These are phyloP conservation scores for Colletotrichum sansevieriae DNA, from an alignment of 2,329 filamentous ascomycete species.

Conservation along the genomic window DNA sequence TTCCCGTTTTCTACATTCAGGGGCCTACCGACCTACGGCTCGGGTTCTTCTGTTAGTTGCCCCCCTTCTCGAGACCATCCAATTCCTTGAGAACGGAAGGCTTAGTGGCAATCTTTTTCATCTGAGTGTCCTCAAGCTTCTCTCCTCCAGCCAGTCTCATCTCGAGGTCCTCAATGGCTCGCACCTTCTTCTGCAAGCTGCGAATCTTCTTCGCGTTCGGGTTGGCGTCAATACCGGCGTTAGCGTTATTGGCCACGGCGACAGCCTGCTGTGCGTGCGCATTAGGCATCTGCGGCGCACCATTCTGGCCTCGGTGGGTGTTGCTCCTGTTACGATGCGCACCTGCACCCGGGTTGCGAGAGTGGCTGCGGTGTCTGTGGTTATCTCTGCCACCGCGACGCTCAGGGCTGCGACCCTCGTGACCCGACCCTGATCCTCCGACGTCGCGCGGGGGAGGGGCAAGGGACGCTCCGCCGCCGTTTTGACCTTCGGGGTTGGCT, in stretches of 20 bases:
- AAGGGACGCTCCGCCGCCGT: conserved; percentile 61
- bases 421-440: conserved; percentile 41
- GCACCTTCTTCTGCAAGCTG: conserved; percentile 94
- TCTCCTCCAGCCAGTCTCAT: conserved; percentile 95
- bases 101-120: conserved; percentile 98
- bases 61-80: conserved; percentile 62
- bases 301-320: conserved; percentile 57
- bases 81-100: conserved; percentile 86
- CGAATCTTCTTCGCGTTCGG: conserved; percentile 96
- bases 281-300: conserved; percentile 41
- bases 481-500: conserved; percentile 63
- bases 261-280: conserved; percentile 46
- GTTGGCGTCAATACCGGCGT: conserved; percentile 59
- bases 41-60: conserved; percentile 8
- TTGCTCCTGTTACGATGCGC: conserved; percentile 65
- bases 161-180: conserved; percentile 97
- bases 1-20: background rate
- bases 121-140: conserved; percentile 97
- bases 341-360: conserved; percentile 64
- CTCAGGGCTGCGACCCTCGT: conserved; percentile 75
- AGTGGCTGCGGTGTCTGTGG: conserved; percentile 65
- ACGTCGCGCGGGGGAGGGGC: conserved; percentile 57
- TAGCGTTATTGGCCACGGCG: conserved; percentile 45
- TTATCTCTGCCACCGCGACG: conserved; percentile 61
- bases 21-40: background rate